Conservation (phyloP, 1,284 basidiomycete genomes). For the Marasmius fiardii region DNA sequence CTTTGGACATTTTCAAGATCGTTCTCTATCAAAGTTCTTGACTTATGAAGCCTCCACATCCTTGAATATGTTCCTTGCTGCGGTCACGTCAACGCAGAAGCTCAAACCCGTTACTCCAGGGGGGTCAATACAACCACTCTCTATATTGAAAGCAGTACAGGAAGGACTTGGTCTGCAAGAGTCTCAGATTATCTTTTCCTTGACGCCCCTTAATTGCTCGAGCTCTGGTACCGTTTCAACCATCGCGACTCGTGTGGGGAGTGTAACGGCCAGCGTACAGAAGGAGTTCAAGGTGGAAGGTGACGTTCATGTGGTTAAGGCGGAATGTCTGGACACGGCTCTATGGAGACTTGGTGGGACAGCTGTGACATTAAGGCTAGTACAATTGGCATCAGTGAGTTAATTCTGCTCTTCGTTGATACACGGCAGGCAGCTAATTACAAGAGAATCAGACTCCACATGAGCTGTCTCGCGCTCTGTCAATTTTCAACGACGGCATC, state of each 20-base stretch:
- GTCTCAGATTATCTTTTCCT: conserved; percentile 45
- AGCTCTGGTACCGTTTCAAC: conserved; percentile 20
- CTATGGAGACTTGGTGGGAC: conserved; percentile 86
- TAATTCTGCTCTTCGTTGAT: conserved; percentile 33
- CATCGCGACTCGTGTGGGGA: conserved; percentile 19
- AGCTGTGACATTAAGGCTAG: conserved; percentile 68
- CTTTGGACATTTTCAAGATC: conserved; percentile 66
- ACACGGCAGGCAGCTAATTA: conserved; percentile 3
- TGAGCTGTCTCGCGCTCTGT: conserved; percentile 69
- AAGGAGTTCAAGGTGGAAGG: conserved; percentile 41
- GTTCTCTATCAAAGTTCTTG: conserved; percentile 59
- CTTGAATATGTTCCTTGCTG: conserved; percentile 63
- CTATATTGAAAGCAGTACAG: conserved; percentile 50
- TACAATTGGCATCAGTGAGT: conserved; percentile 63
- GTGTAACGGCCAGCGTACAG: conserved; percentile 14
- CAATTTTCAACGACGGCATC: conserved; percentile 75
- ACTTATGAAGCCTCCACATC: conserved; percentile 79
- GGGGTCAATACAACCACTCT: conserved; percentile 27
- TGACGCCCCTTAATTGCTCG: conserved; percentile 35
- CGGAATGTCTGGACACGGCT: conserved; percentile 68
- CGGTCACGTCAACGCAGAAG: conserved; percentile 17
- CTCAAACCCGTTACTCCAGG: conserved; percentile 4
- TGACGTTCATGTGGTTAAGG: conserved; percentile 59
- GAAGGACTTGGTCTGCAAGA: conserved; percentile 49
- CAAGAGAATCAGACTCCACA: conserved; percentile 51